Percentiles rank a stretch among this genome's conserved stretches.
phyloP scores from a whole-genome alignment of 2,329 filamentous ascomycete species.

The Colletotrichum siamense region DNA sequence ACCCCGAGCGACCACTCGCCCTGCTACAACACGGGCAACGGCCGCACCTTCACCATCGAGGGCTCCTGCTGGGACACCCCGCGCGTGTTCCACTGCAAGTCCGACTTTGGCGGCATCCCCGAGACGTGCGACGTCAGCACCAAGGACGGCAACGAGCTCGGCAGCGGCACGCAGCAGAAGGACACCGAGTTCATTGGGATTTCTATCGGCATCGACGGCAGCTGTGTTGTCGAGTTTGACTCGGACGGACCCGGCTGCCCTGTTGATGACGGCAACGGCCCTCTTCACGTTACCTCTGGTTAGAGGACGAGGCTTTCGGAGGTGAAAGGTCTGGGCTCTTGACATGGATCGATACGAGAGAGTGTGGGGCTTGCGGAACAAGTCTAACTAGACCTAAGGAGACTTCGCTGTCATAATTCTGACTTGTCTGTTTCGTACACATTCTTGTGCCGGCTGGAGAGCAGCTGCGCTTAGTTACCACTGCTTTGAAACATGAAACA shows the following conservation, averaged over 20 bases:
- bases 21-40: slow-evolving; percentile 1
- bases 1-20: neutral
- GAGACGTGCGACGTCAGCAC: neutral
- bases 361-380: neutral
- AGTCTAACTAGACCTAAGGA: neutral
- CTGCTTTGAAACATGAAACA: neutral
- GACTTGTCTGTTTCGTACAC: neutral
- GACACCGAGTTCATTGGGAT: neutral
- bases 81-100: neutral
- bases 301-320: neutral
- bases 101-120: neutral
- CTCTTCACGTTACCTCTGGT: neutral
- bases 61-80: neutral
- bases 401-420: neutral
- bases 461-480: neutral
- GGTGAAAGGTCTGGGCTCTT: neutral
- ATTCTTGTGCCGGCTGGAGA: neutral
- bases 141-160: neutral
- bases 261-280: neutral
- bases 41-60: neutral
- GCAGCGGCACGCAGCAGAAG: neutral
- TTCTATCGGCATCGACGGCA: neutral
- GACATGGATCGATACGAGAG: neutral
- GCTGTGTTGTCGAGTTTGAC: neutral
- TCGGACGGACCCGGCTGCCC: neutral